These are phyloP conservation scores for Colletotrichum euphorbiae DNA, from an alignment of 2,329 filamentous ascomycete genomes.

Conservation along the genomic window DNA sequence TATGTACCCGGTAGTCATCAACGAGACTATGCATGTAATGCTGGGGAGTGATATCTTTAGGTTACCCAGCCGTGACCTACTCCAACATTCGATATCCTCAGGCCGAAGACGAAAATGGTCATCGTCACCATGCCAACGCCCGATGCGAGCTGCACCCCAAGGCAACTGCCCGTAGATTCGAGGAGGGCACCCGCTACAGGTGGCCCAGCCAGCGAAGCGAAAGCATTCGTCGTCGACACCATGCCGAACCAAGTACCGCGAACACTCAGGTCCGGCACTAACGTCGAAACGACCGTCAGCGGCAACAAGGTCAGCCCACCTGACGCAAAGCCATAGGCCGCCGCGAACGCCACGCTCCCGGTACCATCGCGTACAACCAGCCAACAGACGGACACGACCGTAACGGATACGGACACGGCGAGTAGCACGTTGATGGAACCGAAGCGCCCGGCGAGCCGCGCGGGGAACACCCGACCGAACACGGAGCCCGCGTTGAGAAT, in stretches of 20 bases:
- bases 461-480: too few relatives aligned
- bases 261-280: slow-evolving; percentile 54
- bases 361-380: too few relatives aligned
- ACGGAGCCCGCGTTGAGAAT: too few relatives aligned
- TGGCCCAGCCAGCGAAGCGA: slow-evolving; percentile 51
- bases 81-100: background rate
- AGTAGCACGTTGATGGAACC: too few relatives aligned
- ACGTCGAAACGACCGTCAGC: slow-evolving; percentile 54
- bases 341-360: too few relatives aligned
- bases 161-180: slow-evolving; percentile 41
- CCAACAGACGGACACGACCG: too few relatives aligned
- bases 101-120: background rate
- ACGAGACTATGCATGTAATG: background rate
- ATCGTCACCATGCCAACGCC: slow-evolving; percentile 43
- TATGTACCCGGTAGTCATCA: too few relatives aligned
- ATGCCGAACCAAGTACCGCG: slow-evolving; percentile 60
- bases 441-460: too few relatives aligned
- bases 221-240: slow-evolving; percentile 50
- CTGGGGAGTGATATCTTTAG: background rate
- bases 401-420: too few relatives aligned
- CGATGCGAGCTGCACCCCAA: slow-evolving; percentile 47
- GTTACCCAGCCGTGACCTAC: background rate
- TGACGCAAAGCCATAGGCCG: too few relatives aligned
- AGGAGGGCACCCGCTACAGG: slow-evolving; percentile 56
- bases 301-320: too few relatives aligned